phyloP scores from a whole-genome alignment of 2,329 filamentous ascomycete genomes.

The Mycogone perniciosa region DNA sequence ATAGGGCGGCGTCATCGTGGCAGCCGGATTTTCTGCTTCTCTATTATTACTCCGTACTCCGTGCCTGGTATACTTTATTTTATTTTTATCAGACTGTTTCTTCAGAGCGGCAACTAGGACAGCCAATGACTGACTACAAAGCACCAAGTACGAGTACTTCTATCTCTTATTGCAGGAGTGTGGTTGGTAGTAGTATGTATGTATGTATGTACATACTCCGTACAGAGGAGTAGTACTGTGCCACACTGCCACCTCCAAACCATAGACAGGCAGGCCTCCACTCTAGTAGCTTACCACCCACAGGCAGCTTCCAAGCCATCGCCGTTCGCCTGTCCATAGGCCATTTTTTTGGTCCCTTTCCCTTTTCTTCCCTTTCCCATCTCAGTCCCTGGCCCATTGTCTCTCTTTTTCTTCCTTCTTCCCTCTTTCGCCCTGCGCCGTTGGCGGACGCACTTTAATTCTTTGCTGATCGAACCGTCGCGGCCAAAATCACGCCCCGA shows the following conservation, averaged over 20 bases:
- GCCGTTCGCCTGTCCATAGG: not conserved
- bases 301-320: conserved; percentile 1
- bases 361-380: not conserved
- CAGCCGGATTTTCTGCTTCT: no score
- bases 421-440: not conserved
- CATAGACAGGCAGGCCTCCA: conserved; percentile 4
- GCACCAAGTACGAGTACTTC: no score
- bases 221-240: not conserved
- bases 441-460: not conserved
- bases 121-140: no score
- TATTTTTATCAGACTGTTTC: no score
- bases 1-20: no score
- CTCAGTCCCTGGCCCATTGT: conserved; percentile 5
- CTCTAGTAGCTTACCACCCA: conserved; percentile 2
- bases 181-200: no score
- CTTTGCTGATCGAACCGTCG: not conserved
- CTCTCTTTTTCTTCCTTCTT: conserved; percentile 4
- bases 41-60: no score
- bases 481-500: conserved; percentile 4
- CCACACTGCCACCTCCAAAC: not conserved
- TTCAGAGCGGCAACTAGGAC: no score
- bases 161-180: no score
- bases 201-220: not conserved
- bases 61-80: no score
- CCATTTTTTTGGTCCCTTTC: conserved; percentile 1